Base-by-base conservation (phyloP, 371 early-diverging fungal genomes). In the Apophysomyces elegans region DNA sequence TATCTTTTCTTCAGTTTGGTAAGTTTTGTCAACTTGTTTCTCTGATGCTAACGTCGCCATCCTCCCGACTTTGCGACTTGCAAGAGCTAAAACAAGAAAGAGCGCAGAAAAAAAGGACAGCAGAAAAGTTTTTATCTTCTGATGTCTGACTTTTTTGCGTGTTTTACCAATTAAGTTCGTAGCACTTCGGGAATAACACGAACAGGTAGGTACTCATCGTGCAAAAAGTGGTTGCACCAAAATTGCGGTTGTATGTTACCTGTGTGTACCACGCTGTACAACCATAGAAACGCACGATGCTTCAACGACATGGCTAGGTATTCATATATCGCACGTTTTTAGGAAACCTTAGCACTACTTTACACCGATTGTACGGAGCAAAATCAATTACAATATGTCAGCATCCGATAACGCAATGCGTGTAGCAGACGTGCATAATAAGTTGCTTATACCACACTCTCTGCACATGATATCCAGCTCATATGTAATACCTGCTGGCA, bases 141-240 rank as follows among this genome's bases (percentile, higher is more conserved):
- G 47, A 18, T 32, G 43, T 14, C 26, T 7, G 21, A 50, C 18
- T 50, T 50, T 50, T 50, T n/a, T n/a, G 5, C 9, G 18, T 8
- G 9, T 21, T 9, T 50, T 26, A 50, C 2, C 21, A 50, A 21
- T 50, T 50, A 18, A 50, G 9, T 50, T 50, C 54, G 54, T 50
- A 50, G 54, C 54, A 50, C 54, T 50, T 50, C 54, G 54, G 54
- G 21, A 16, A 50, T 50, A 21, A 26, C 26, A 26, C 32, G 32
- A 26, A 26, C 32, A 26, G 32, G 21, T 50, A 26, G 16, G 1
- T 50, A 50, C 3, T 9, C n/a, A n/a, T 50, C 54, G 54, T 50
- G 54, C 54, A 26, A 50, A 50, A 50, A 50, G 11, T 21, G 21
- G 21, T 50, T 50, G 21, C 21, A 50, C 54, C 16, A 9, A 21